Base-by-base conservation (phyloP, 2,329 filamentous ascomycete genomes). In the Fusarium subglutinans region DNA sequence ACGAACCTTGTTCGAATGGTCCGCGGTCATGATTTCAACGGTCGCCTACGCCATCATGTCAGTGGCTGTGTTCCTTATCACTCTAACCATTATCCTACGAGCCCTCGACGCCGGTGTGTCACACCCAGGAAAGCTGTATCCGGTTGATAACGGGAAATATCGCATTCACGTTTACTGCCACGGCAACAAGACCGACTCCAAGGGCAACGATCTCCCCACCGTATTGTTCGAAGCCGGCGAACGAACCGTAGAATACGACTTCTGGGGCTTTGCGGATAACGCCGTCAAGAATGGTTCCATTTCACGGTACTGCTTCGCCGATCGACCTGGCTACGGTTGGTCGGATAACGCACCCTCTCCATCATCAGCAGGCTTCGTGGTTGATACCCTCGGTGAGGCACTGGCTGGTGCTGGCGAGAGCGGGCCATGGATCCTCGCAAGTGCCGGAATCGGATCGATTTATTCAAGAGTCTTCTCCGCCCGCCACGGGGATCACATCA, bases 321-420 rank as follows among this genome's bases (percentile, higher is more conserved):
- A 99, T 81, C 92, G 96, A 28, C 96, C 96, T 2, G 96, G 96
- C 4, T 89, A 96, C 63, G 96, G 89, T 12, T 98, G 94, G 87
- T 91, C 89, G 53, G 96, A 99, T 82, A 96, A 96, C 63, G 95
- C 96, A 0, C 96, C 96, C 5, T 98, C 95, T 11, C 96, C 96
- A 1, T 92, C 98, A 77, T 97, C 94, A 10, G 96, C 94, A 9
- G 95, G 95, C 48, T 98, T 98, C 90, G 92, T 93, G n/a, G 92
- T 94, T 10, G 95, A 98, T 79, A 94, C 92, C 1, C 86, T 98
- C 33, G 95, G 94, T 48, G 95, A 98, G 84, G 94, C 95, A 6
- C 88, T 99, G 11, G 91, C 92, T 5, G 87, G 90, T 45, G 90
- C 93, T 8, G 95, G 92, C 33, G 96, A 98, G 83, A 87, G 91